Conservation (phyloP, 2,329 filamentous ascomycete species). For the Aspergillus ruber region DNA sequence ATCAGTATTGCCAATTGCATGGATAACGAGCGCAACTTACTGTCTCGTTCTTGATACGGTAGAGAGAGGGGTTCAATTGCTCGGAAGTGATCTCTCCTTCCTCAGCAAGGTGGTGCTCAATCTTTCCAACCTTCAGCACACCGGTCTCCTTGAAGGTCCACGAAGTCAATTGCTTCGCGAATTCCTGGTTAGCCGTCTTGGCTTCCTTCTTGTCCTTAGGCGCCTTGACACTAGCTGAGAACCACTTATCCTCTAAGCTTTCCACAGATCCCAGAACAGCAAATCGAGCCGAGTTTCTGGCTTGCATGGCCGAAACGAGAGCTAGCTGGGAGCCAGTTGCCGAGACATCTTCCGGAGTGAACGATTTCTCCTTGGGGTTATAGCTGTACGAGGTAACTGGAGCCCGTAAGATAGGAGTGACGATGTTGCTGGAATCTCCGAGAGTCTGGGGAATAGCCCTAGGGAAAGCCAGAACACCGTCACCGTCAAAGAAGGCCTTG, state of each 20-base stretch:
- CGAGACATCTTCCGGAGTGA: slow-evolving; percentile 71
- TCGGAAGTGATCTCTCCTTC: slow-evolving; percentile 47
- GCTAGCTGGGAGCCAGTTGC: slow-evolving; percentile 76
- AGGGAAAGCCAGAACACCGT: slow-evolving; percentile 71
- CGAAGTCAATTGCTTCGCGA: slow-evolving; percentile 76
- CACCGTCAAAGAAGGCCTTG: slow-evolving; percentile 69
- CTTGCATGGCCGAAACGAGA: slow-evolving; percentile 80
- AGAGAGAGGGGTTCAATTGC: slow-evolving; percentile 70
- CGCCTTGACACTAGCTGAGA: slow-evolving; percentile 67
- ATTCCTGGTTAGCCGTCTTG: slow-evolving; percentile 72
- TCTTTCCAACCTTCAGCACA: slow-evolving; percentile 73
- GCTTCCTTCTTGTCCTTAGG: slow-evolving; percentile 48
- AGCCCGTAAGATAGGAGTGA: slow-evolving; percentile 76
- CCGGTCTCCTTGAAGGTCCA: slow-evolving; percentile 96
- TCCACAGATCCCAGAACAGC: slow-evolving; percentile 80
- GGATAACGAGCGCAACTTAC: slow-evolving; percentile 51
- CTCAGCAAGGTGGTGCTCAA: slow-evolving; percentile 65
- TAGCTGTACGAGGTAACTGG: slow-evolving; percentile 85
- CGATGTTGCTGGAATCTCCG: slow-evolving; percentile 65
- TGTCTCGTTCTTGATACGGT: slow-evolving; percentile 93
- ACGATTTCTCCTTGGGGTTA: slow-evolving; percentile 79
- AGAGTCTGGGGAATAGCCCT: slow-evolving; percentile 73
- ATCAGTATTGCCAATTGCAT: slow-evolving; percentile 19
- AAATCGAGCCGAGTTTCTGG: slow-evolving; percentile 86
- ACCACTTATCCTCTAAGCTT: slow-evolving; percentile 83